phyloP scores from a whole-genome alignment of 805 yeast species.

The Saturnispora ahearnii region DNA sequence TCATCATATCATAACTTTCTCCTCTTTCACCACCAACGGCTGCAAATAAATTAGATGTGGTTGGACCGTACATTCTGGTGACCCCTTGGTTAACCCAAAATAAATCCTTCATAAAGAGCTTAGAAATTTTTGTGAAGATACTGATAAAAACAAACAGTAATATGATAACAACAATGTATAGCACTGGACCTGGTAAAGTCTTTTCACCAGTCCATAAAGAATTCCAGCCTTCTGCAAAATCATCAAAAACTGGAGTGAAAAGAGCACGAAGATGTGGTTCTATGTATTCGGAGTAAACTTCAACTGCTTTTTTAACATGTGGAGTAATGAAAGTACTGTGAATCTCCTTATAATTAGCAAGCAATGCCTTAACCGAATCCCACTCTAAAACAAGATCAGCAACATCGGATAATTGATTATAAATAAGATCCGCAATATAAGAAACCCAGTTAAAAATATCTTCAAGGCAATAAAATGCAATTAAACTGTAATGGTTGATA shows the following conservation, averaged over 20 bases:
- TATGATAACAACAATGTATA: constrained; percentile 1
- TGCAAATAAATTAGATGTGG: constrained; percentile 10
- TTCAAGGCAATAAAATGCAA: not conserved
- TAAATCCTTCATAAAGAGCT: constrained; percentile 18
- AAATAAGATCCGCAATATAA: constrained; percentile 1
- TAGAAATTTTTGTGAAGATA: constrained; percentile 11
- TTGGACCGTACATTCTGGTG: constrained; percentile 19
- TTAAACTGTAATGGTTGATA: not conserved
- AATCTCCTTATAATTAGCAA: not conserved
- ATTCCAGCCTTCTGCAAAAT: not conserved
- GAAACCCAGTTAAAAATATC: not conserved
- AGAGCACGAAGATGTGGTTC: not conserved
- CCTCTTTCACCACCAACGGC: constrained; percentile 2
- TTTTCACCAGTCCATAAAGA: not conserved
- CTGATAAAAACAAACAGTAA: constrained; percentile 9
- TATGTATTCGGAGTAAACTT: not conserved
- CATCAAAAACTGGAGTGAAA: constrained; percentile 1
- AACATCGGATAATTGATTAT: constrained; percentile 8
- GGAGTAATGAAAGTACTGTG: not conserved
- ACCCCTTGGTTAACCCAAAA: constrained; percentile 20
- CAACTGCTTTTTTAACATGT: not conserved
- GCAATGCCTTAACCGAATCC: constrained; percentile 3
- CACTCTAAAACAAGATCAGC: constrained; percentile 8
- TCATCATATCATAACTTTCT: constrained; percentile 15
- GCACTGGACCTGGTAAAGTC: constrained; percentile 4